A percentile compares a stretch with the other conserved stretches of the same genome.
phyloP scores from a whole-genome alignment of 2,329 filamentous ascomycete genomes.

The Clarireedia paspali region DNA sequence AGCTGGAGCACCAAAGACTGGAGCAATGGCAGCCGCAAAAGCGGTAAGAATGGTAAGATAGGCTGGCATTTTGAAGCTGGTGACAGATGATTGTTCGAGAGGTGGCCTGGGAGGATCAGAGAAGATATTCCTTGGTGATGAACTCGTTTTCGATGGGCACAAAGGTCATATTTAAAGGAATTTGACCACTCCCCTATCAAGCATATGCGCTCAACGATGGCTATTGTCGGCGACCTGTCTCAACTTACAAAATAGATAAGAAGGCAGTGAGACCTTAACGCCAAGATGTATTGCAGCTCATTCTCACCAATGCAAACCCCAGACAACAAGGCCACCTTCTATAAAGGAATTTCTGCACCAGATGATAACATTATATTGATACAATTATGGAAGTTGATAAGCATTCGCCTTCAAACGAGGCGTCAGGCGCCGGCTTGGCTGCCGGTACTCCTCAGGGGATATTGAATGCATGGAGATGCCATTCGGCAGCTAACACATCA shows the following conservation, averaged over 20 bases:
- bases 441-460: neutral
- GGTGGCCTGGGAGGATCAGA: neutral
- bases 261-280: neutral
- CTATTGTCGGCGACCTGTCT: neutral
- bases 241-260: neutral
- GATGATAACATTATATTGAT: neutral
- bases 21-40: conserved; percentile 23
- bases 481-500: conserved; percentile 1
- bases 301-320: neutral
- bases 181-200: neutral
- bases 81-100: neutral
- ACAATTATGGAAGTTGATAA: conserved; percentile 6
- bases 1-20: conserved; percentile 22
- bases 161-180: neutral
- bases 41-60: conserved; percentile 23
- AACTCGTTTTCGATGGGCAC: neutral
- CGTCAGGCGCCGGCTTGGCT: neutral
- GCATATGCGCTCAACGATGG: neutral
- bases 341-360: neutral
- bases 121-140: neutral
- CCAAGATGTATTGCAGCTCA: neutral
- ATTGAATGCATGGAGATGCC: neutral
- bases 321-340: conserved; percentile 2
- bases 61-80: conserved; percentile 17
- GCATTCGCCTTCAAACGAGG: neutral